Conservation (phyloP, 2,329 filamentous ascomycete species). For the Sphaerulina vaccinii region DNA sequence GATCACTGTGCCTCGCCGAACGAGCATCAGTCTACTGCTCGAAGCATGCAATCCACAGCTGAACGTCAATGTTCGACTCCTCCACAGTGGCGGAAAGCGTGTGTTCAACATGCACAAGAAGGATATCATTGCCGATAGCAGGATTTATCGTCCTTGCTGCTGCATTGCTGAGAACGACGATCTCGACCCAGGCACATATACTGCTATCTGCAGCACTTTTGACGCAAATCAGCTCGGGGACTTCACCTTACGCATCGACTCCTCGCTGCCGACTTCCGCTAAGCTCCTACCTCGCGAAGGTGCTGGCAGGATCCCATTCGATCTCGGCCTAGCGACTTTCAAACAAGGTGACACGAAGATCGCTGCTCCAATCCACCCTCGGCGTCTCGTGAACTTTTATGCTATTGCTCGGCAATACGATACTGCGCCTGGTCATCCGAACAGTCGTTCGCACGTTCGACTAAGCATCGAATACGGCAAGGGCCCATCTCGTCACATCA, state of each 20-base stretch:
- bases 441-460: conserved; percentile 55
- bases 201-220: conserved; percentile 86
- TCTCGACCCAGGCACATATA: conserved; percentile 74
- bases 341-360: conserved; percentile 52
- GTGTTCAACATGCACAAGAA: conserved; percentile 67
- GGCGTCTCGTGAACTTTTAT: conserved; percentile 48
- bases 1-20: conserved; percentile 57
- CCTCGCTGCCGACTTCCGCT: conserved; percentile 57
- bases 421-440: conserved; percentile 19
- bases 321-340: conserved; percentile 56
- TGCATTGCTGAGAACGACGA: conserved; percentile 63
- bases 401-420: conserved; percentile 29
- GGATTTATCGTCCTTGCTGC: conserved; percentile 82
- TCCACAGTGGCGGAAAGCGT: conserved; percentile 73
- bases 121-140: conserved; percentile 78
- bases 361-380: conserved; percentile 51
- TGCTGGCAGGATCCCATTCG: conserved; percentile 68
- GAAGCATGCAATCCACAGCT: conserved; percentile 66
- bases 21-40: conserved; percentile 70
- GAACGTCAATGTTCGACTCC: conserved; percentile 79
- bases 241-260: conserved; percentile 74
- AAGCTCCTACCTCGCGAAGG: conserved; percentile 67
- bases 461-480: conserved; percentile 71
- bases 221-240: conserved; percentile 72
- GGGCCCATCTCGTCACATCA: conserved; percentile 63